Base-by-base conservation (phyloP, 2,329 filamentous ascomycete genomes). In the Aspergillus fumigatiaffinis region DNA sequence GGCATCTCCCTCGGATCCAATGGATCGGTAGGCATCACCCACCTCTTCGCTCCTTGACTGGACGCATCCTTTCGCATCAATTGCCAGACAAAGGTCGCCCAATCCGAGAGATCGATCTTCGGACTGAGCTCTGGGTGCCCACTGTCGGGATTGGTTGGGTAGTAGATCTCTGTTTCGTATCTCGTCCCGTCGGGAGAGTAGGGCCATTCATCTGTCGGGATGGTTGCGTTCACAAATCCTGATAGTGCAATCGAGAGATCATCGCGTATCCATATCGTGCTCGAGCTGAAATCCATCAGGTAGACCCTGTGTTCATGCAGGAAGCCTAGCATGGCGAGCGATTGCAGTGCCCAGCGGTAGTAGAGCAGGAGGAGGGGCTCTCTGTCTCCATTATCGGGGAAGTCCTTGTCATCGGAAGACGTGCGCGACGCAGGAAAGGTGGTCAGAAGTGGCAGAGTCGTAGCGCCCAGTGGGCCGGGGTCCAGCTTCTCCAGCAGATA, bases 261-360 rank as follows among this genome's bases (percentile, higher is more conserved):
- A 23, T 41, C 42, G n/a, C 55, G 55, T 10, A 56, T 41, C 55
- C 51, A 56, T 25, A 56, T 51, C n/a, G 29, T 53, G 21, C 26
- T 32, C 17, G 20, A 35, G 29, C 50, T 53, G 26, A 53, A 50
- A 53, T 57, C 55, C 44, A 53, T 57, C 3, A 57, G 23, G 32
- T 53, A 56, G 44, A 56, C 47, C 20, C 23, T 12, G 7, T 53
- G 29, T 17, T 53, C 44, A 20, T 53, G 51, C 17, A 57, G 21
- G 46, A 57, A 57, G 9, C 23, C 44, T 28, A 53, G 55, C 7
- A 35, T 26, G 10, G 46, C 2, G n/a, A 57, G 51, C 4, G 55
- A 53, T 57, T 57, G 55, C 29, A 57, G 35, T 14, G 51, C 32
- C 55, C 55, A 57, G 51, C 55, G 55, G 25, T 57, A 57, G 46